These are phyloP conservation scores for Pythium sp. DNA, from an alignment of 352 stramenopile genomes.

Conservation along the genomic window DNA sequence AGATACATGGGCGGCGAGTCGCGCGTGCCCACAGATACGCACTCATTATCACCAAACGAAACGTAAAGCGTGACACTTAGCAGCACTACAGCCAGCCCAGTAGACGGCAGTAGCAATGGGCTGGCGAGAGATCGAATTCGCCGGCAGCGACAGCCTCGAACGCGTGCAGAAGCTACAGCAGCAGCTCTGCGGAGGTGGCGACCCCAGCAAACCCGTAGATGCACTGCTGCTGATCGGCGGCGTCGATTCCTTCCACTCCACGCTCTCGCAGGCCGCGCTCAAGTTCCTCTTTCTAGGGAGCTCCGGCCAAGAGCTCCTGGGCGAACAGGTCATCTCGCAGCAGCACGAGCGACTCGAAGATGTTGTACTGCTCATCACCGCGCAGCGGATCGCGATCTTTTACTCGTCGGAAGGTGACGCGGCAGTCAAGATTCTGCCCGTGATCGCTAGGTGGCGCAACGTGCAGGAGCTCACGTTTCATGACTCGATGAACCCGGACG, in stretches of 20 bases:
- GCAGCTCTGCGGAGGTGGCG: slow-evolving; percentile 31
- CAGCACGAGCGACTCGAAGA: slow-evolving; percentile 67
- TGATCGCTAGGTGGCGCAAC: slow-evolving; percentile 65
- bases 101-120: slow-evolving; percentile 25
- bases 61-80: too few species aligned
- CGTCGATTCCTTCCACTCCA: slow-evolving; percentile 68
- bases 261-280: slow-evolving; percentile 52
- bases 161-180: slow-evolving; percentile 59
- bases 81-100: too few species aligned
- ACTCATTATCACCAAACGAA: too few species aligned
- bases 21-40: too few species aligned
- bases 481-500: slow-evolving; percentile 62
- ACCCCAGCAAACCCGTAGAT: slow-evolving; percentile 25
- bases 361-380: slow-evolving; percentile 56
- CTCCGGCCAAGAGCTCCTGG: slow-evolving; percentile 68
- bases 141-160: slow-evolving; percentile 49
- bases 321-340: slow-evolving; percentile 71
- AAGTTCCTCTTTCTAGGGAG: slow-evolving; percentile 77
- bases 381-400: slow-evolving; percentile 41
- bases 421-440: slow-evolving; percentile 53
- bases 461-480: slow-evolving; percentile 65
- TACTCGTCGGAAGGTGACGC: slow-evolving; percentile 70
- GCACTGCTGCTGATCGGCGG: slow-evolving; percentile 66
- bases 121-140: slow-evolving; percentile 56
- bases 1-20: too few species aligned